Conservation (phyloP, 2,329 filamentous ascomycete genomes). For the Periconia digitata region DNA sequence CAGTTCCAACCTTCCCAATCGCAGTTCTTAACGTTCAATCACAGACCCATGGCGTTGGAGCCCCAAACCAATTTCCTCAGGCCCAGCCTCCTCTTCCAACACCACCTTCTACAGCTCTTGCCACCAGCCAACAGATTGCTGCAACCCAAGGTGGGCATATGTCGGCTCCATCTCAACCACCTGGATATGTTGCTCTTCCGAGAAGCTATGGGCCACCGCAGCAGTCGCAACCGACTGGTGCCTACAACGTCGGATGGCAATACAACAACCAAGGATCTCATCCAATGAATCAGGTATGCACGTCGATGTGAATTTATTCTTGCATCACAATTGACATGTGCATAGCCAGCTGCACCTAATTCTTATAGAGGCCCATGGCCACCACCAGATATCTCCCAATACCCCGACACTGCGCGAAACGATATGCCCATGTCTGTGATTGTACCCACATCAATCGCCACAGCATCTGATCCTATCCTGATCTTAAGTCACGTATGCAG, state of each 20-base stretch:
- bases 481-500: conserved; percentile 40
- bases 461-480: conserved; percentile 18
- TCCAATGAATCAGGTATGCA: neutral
- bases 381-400: conserved; percentile 7
- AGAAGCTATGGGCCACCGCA: conserved; percentile 6
- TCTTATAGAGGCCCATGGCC: conserved; percentile 10
- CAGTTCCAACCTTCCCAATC: neutral
- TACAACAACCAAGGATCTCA: conserved; percentile 15
- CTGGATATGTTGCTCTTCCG: conserved; percentile 14
- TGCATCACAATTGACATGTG: neutral
- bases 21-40: neutral
- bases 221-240: conserved; percentile 9
- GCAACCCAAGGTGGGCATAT: conserved; percentile 8
- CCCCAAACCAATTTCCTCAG: conserved; percentile 13
- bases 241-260: conserved; percentile 20
- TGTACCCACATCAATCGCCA: neutral
- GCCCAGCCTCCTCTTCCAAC: conserved; percentile 12
- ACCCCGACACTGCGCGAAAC: conserved; percentile 11
- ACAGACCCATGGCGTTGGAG: conserved; percentile 18
- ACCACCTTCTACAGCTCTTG: conserved; percentile 14
- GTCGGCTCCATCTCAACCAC: conserved; percentile 5
- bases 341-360: neutral
- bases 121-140: conserved; percentile 8
- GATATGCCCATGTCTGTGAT: neutral
- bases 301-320: neutral